phyloP scores from a whole-genome alignment of 2,329 filamentous ascomycete species.

The Sporothrix globosa region DNA sequence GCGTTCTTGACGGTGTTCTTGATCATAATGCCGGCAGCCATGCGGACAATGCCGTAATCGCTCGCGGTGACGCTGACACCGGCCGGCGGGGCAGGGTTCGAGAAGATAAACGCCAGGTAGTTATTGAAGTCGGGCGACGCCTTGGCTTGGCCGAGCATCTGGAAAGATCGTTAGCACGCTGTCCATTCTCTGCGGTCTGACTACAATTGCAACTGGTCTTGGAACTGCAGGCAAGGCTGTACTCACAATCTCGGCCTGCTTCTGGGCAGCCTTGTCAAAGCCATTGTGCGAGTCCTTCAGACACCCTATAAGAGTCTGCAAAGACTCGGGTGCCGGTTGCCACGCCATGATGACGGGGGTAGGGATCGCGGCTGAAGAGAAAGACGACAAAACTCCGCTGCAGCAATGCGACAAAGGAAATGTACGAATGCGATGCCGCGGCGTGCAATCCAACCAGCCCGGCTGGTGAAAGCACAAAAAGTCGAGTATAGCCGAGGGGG shows the following conservation, averaged over 20 bases:
- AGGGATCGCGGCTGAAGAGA: background rate
- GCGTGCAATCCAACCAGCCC: constrained; percentile 23
- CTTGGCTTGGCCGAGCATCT: constrained; percentile 95
- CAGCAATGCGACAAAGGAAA: constrained; percentile 23
- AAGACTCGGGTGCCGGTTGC: constrained; percentile 85
- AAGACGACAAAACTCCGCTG: background rate
- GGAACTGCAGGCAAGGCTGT: background rate
- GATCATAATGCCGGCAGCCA: constrained; percentile 88
- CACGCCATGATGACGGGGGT: constrained; percentile 69
- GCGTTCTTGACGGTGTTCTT: constrained; percentile 86
- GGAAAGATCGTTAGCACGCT: constrained; percentile 1
- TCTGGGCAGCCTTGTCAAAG: constrained; percentile 76
- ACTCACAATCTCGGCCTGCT: constrained; percentile 85
- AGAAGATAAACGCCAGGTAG: constrained; percentile 91
- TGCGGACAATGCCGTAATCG: constrained; percentile 76
- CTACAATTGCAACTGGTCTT: background rate
- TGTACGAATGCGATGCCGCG: background rate
- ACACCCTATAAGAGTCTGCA: constrained; percentile 86
- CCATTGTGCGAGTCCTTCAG: constrained; percentile 90
- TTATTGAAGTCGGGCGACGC: constrained; percentile 92
- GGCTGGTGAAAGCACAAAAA: constrained; percentile 8
- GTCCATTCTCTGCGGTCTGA: background rate
- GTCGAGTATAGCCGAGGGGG: background rate
- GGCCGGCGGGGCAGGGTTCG: constrained; percentile 65
- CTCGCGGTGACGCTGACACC: constrained; percentile 61